Base-by-base conservation (phyloP, 2,329 filamentous ascomycete species). In the Xylaria sp. region DNA sequence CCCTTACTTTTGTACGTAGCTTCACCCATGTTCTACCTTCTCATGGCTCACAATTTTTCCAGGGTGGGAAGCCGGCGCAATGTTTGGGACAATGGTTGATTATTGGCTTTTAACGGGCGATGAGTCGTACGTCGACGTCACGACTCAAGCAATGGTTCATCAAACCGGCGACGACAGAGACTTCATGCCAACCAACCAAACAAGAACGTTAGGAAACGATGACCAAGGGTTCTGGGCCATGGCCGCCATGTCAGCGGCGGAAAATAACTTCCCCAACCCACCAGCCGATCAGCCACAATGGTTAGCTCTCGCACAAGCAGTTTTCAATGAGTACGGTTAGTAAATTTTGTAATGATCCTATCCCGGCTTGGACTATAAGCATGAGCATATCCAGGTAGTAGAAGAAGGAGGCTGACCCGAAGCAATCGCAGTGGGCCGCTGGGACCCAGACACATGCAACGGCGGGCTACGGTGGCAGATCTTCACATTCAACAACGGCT, bases 401-500 rank as follows among this genome's bases (percentile, higher is more conserved):
- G 13, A 15, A 10, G 49, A 15, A 53, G 31, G 56, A 36, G 15
- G 10, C 60, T 67, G 38, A 69, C 59, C 23, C 15, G 2, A 6
- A 26, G 31, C 6, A 23, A 23, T 53, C n/a, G 11, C 44, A 70
- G 88, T 88, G 2, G 80, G 80, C 23, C 87, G 93, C 26, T 95
- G 92, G 91, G 90, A 96, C 73, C 81, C 80, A 2, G 75, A 80
- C 0, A 84, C 83, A 0, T 97, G 93, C 79, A 83, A 81, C 56
- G 93, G 93, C 59, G 93, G 93, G 10, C 80, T 97, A 72, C 88
- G 91, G 71, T 97, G 94, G 94, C 93, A 97, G 81, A 92, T 97
- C 69, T 94, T 91, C 81, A 85, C 88, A 13, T 92, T 90, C 81
- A 94, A 94, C 81, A 87, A 85, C 65, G 93, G 93, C 59, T 90